Evolutionary conservation across 768 basidiomycete species (phyloP).

Genomic region (Lactarius deliciosus): DNA sequence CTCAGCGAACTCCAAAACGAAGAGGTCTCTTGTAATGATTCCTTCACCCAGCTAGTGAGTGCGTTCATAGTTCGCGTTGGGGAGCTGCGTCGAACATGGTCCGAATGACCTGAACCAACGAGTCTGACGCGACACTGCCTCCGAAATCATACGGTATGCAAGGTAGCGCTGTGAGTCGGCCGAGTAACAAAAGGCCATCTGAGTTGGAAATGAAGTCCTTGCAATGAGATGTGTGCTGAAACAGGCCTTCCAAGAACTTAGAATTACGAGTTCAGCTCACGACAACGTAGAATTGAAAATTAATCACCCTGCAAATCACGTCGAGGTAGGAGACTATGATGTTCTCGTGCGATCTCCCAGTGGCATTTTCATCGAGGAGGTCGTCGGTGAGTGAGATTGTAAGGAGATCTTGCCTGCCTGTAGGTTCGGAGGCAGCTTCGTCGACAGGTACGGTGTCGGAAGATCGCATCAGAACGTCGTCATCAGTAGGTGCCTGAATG

Average conservation of each 20-base stretch:
- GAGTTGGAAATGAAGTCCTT: constrained; percentile 80
- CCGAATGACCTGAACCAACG: constrained; percentile 84
- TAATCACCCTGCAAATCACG: constrained; percentile 68
- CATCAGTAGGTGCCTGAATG: constrained; percentile 10
- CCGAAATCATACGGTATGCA: constrained; percentile 90
- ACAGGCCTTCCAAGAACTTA: constrained; percentile 91
- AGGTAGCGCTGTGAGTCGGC: constrained; percentile 76
- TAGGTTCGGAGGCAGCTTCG: constrained; percentile 19
- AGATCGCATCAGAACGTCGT: constrained; percentile 27
- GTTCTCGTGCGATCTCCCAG: constrained; percentile 65
- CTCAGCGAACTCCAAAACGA: constrained; percentile 63
- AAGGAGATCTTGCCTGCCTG: constrained; percentile 9
- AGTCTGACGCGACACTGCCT: constrained; percentile 80
- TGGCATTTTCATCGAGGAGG: constrained; percentile 19
- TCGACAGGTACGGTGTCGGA: constrained; percentile 14
- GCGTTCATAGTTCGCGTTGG: constrained; percentile 70
- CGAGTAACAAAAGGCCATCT: constrained; percentile 71
- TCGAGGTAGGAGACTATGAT: constrained; percentile 76
- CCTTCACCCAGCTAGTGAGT: constrained; percentile 66
- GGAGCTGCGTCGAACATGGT: constrained; percentile 87
- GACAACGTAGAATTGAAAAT: not conserved
- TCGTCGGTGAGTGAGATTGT: constrained; percentile 17
- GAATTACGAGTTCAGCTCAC: constrained; percentile 15
- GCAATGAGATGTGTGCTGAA: constrained; percentile 88
- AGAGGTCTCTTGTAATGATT: constrained; percentile 65